phyloP scores from a whole-genome alignment of 306 rosid species.

The Medicago lupulina region DNA sequence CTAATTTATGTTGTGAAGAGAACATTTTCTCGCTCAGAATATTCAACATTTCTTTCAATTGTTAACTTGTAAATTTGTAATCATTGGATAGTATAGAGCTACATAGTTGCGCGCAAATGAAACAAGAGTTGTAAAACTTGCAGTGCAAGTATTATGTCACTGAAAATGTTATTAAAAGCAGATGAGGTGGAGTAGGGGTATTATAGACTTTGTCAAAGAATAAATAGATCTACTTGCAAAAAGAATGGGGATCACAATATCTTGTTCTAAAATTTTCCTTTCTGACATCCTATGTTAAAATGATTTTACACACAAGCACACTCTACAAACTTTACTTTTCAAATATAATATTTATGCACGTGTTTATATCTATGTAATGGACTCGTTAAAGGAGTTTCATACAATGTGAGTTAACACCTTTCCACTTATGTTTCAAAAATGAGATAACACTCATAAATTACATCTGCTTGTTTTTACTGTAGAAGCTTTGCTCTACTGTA shows the following conservation, averaged over 20 bases:
- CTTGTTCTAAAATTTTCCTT: neutral
- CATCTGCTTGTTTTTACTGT: neutral
- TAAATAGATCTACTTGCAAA: neutral
- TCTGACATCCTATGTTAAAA: neutral
- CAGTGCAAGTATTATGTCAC: slow-evolving; percentile 2
- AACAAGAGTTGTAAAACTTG: slow-evolving; percentile 1
- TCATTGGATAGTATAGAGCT: slow-evolving; percentile 9
- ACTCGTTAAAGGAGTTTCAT: slow-evolving; percentile 34
- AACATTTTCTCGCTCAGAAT: no score
- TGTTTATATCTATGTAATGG: neutral
- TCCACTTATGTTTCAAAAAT: neutral
- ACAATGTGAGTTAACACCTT: neutral
- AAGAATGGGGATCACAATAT: neutral
- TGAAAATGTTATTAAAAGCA: slow-evolving; percentile 18
- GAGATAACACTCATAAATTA: slow-evolving; percentile 7
- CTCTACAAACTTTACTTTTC: neutral
- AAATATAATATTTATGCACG: neutral
- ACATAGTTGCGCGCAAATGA: neutral
- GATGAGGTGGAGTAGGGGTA: neutral
- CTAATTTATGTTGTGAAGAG: no score
- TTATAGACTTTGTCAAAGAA: slow-evolving; percentile 9
- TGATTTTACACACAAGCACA: neutral
- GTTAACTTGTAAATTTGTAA: slow-evolving; percentile 13
- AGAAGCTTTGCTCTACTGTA: neutral
- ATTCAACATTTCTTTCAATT: neutral